phyloP scores from a whole-genome alignment of 805 yeast genomes.

The Saturnispora gosingensis region DNA sequence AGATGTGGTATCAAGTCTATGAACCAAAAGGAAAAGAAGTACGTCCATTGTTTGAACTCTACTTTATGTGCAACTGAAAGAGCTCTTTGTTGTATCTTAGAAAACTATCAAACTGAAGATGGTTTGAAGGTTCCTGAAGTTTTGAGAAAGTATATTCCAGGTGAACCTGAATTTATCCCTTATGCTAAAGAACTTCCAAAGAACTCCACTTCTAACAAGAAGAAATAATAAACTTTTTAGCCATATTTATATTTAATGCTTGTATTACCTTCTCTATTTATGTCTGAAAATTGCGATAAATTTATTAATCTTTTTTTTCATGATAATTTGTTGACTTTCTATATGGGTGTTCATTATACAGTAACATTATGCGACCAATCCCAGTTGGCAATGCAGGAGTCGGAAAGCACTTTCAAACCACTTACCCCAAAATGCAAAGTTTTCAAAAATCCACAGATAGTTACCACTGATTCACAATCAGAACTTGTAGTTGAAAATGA shows the following conservation, averaged over 20 bases:
- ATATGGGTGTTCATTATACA: background rate
- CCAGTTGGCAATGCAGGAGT: background rate
- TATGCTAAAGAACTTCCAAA: constrained; percentile 85
- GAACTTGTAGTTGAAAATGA: background rate
- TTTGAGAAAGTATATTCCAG: constrained; percentile 92
- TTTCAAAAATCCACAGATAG: background rate
- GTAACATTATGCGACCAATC: background rate
- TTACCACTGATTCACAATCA: constrained; percentile 1
- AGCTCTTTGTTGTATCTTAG: constrained; percentile 93
- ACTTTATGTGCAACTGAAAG: constrained; percentile 97
- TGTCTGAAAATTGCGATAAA: background rate
- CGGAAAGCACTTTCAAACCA: background rate
- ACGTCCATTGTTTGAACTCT: constrained; percentile 96
- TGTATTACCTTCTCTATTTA: background rate
- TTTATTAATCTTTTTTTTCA: background rate
- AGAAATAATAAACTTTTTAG: constrained; percentile 20
- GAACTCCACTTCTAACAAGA: constrained; percentile 78
- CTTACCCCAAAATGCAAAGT: background rate
- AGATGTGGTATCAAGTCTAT: constrained; percentile 97
- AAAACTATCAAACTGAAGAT: constrained; percentile 96
- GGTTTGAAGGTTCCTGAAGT: constrained; percentile 93
- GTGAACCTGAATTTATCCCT: constrained; percentile 96
- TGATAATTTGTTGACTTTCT: background rate
- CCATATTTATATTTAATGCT: constrained; percentile 1
- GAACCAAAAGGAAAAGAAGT: constrained; percentile 92